Conservation (phyloP, 139 green algal genomes). For the Volvox reticuliferus region DNA sequence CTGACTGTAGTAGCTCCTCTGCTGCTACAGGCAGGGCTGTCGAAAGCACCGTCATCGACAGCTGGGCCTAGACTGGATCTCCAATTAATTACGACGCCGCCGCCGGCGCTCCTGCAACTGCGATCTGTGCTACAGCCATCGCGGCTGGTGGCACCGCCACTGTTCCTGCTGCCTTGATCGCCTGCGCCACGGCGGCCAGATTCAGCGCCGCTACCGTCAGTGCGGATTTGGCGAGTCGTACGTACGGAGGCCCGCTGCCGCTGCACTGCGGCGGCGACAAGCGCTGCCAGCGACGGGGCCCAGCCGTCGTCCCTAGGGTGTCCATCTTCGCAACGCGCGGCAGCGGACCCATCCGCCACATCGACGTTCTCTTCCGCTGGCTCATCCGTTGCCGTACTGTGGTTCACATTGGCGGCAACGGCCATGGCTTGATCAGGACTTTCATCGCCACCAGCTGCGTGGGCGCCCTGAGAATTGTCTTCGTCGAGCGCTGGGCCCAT, state of each 20-base stretch:
- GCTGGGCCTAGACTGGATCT: too few species aligned
- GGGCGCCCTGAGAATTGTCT: too few species aligned
- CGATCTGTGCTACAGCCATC: background rate
- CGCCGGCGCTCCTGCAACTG: background rate
- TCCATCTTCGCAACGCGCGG: background rate
- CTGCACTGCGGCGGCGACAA: background rate
- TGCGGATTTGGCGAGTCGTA: background rate
- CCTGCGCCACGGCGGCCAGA: too few species aligned
- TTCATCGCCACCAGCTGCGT: too few species aligned
- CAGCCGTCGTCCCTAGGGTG: too few species aligned
- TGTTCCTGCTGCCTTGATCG: background rate
- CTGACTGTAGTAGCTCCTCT: too few species aligned
- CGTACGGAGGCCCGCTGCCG: background rate
- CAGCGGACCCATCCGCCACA: background rate
- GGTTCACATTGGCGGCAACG: background rate
- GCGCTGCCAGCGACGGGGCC: background rate
- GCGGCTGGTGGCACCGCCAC: background rate
- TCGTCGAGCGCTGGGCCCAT: too few species aligned
- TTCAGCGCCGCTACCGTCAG: background rate
- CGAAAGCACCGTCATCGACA: too few species aligned
- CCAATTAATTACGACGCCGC: background rate
- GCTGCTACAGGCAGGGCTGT: too few species aligned
- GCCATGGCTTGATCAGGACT: background rate
- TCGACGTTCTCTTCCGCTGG: background rate
- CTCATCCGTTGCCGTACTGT: background rate